Base-by-base conservation (phyloP, 805 yeast species). In the Candida vartiovaarae region DNA sequence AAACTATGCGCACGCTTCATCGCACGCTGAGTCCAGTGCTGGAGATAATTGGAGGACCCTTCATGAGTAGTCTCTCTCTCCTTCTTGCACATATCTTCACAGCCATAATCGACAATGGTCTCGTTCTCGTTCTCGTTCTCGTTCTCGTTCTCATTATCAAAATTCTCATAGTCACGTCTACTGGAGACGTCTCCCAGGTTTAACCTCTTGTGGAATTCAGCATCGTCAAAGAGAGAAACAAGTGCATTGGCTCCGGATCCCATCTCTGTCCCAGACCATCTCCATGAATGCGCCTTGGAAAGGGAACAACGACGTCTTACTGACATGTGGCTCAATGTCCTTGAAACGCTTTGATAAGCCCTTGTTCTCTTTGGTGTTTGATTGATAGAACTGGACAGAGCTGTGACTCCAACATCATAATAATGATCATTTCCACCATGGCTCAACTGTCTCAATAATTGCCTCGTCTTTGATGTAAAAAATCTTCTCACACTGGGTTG, bases 151-250 rank as follows among this genome's bases (percentile, higher is more conserved):
- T 15, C 20, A 15, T 15, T 15, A 15, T 15, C 20, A 15, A 15
- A 15, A 15, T 15, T 15, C 20, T 15, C 20, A 15, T 15, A 15
- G 20, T 15, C 20, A 15, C 31, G 32, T 36, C 38, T 36, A 5
- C 24, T 36, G 15, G 32, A 27, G 10, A 36, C 39, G 6, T 23
- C 10, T 1, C 54, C 54, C 7, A 34, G 33, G 6, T 29, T 35
- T 11, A 52, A 23, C 35, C 55, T 42, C 29, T 29, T 24, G n/a
- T 36, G 32, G 33, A 46, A 52, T 33, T 44, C 51, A 6, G 45
- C 41, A 9, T 43, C 34, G 15, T 46, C 36, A 32, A 50, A 50
- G 25, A 52, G 35, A 9, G 39, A 34, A 20, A 31, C 8, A 9
- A 48, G 36, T 15, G 37, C 41, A 24, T 38, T 20, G 34, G 20